Conservation (phyloP, 768 basidiomycete species). For the Calvatia gigantea region DNA sequence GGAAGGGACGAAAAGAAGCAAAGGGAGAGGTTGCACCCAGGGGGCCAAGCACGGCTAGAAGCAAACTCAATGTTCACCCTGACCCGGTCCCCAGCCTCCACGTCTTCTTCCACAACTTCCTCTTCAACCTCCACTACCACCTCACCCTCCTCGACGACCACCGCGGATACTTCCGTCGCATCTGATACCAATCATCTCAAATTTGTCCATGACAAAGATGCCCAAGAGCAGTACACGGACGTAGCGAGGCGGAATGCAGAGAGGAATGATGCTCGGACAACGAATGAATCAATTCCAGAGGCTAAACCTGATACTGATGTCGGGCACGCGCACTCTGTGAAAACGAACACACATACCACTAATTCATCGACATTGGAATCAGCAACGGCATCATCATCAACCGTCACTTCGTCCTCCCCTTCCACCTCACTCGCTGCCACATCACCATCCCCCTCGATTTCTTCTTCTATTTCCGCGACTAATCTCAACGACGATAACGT, state of each 20-base stretch:
- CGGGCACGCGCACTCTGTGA: not conserved
- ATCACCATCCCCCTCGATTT: constrained; percentile 28
- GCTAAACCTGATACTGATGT: not conserved
- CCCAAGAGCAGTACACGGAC: not conserved
- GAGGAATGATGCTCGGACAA: not conserved
- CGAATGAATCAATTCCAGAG: not conserved
- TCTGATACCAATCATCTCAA: not conserved
- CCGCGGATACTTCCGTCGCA: constrained; percentile 6
- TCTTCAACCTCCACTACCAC: constrained; percentile 15
- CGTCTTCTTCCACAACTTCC: constrained; percentile 10
- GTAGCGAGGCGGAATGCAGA: not conserved
- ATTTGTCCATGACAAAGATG: not conserved
- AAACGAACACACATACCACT: too few relatives aligned
- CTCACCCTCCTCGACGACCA: constrained; percentile 10
- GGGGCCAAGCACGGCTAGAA: not conserved
- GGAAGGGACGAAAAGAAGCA: not conserved
- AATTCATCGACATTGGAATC: constrained; percentile 2
- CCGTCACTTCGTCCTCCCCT: constrained; percentile 39
- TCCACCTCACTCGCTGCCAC: constrained; percentile 36
- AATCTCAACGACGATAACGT: not conserved
- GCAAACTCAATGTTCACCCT: constrained; percentile 4
- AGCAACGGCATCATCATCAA: constrained; percentile 32
- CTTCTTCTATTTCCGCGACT: not conserved
- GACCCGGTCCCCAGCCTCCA: constrained; percentile 2
- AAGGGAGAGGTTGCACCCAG: not conserved